Evolutionary conservation across 768 basidiomycete genomes (phyloP).

Genomic region (Phanerochaete sordida): DNA sequence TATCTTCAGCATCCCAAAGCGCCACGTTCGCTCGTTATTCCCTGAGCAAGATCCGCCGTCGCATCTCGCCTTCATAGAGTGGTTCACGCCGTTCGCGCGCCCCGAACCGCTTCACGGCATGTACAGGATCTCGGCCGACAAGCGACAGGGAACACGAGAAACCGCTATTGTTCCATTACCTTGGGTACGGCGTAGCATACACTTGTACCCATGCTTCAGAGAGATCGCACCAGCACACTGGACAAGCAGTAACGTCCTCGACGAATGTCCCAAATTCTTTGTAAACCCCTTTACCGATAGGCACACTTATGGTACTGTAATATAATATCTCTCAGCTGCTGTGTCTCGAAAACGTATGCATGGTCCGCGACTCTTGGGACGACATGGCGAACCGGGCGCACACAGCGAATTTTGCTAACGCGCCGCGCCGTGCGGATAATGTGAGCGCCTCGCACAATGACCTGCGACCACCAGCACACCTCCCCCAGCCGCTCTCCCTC

Average conservation of each 20-base stretch:
- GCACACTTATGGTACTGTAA: neutral
- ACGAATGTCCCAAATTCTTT: conserved; percentile 5
- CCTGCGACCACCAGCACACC: no score
- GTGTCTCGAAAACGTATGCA: no score
- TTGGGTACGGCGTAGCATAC: conserved; percentile 3
- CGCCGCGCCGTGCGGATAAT: no score
- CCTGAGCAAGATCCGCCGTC: conserved; percentile 1
- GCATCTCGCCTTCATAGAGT: conserved; percentile 29
- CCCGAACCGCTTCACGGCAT: conserved; percentile 21
- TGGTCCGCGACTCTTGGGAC: neutral
- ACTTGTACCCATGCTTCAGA: conserved; percentile 5
- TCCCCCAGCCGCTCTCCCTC: no score
- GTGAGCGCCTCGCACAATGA: no score
- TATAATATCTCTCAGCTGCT: no score
- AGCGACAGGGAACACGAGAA: neutral
- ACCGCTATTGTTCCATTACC: neutral
- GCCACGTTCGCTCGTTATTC: neutral
- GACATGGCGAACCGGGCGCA: neutral
- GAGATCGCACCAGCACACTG: neutral
- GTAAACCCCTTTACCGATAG: conserved; percentile 5
- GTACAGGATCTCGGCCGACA: conserved; percentile 19
- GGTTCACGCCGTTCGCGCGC: conserved; percentile 23
- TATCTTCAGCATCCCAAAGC: conserved; percentile 22
- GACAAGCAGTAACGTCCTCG: conserved; percentile 7
- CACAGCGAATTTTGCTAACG: neutral